Evolutionary conservation across 768 basidiomycete species (phyloP).

Genomic region (Coprinellus aureogranulatus): DNA sequence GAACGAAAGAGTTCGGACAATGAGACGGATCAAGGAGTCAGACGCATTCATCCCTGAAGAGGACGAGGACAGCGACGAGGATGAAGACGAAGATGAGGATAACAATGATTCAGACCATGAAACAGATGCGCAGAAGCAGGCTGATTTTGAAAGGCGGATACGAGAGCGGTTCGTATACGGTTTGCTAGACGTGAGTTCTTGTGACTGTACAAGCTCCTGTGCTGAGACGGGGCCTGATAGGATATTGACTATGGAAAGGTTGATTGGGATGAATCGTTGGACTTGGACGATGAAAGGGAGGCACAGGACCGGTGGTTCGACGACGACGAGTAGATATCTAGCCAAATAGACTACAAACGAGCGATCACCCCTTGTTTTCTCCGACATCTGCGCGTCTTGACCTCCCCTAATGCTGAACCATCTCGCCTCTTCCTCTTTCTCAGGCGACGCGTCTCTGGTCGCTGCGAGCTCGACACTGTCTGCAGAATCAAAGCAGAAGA

Average conservation of each 20-base stretch:
- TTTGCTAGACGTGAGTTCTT: constrained; percentile 57
- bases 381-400: constrained; percentile 2
- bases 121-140: constrained; percentile 47
- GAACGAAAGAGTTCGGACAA: constrained; percentile 52
- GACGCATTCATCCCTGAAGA: constrained; percentile 65
- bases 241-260: constrained; percentile 65
- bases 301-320: constrained; percentile 75
- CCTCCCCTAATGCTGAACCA: constrained; percentile 46
- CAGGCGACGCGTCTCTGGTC: constrained; percentile 19
- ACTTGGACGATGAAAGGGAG: constrained; percentile 56
- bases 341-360: no score
- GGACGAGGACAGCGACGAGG: constrained; percentile 61
- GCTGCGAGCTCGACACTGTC: constrained; percentile 8
- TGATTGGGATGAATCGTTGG: constrained; percentile 75
- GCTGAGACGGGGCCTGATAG: constrained; percentile 30
- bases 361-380: background rate
- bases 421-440: constrained; percentile 9
- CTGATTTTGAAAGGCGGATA: constrained; percentile 57
- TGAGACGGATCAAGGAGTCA: constrained; percentile 37
- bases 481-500: constrained; percentile 29
- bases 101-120: constrained; percentile 31
- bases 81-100: constrained; percentile 20
- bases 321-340: constrained; percentile 47
- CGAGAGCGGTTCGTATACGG: constrained; percentile 76
- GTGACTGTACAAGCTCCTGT: background rate